Evolutionary conservation across 2,329 filamentous ascomycete species (phyloP), one percentile per base, ranked within the genome.

Genomic region (Rhynchosporium agropyri): DNA sequence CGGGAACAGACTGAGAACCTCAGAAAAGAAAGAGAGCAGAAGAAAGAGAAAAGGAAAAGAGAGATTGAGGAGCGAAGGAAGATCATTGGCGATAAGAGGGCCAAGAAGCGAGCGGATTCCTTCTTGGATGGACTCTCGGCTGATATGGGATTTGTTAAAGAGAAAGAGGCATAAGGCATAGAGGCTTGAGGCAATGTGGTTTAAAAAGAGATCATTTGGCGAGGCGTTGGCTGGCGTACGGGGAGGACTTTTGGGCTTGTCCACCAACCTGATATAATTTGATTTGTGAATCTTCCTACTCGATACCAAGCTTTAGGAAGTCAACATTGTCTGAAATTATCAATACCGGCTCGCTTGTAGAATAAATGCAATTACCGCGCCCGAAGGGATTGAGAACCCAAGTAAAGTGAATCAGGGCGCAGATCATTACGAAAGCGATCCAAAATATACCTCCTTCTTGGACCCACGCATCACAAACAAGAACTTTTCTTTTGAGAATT

Each of bases 31-130:
- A 79, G 81, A 65, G 81, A 84, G 68, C 82, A 82, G 67, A 82
- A 83, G 71, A 84, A 81, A 73, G 83, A 83, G 69, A 81, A 79
- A 70, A 80, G 88, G 73, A 82, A 81, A 69, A 79, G 77, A 69
- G 83, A 88, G 72, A 84, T 91, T 68, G 89, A 90, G 81, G 80
- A 78, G 68, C 79, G 80, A 69, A 79, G 77, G 60, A 75, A 69
- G 67, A 73, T 71, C 7, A 67, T 78, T 58, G 74, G 76, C 58
- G 79, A 81, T 72, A 76, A 82, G 70, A 78, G 84, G 73, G 84
- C 84, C 36, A 88, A 86, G 76, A 87, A 85, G 71, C 82, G 89
- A 75, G 90, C 90, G 40, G 89, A 91, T 70, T 84, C 78, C 66
- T 95, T 95, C 75, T 74, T 96, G 70, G 84, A 88, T 60, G 83